Conservation (phyloP, 2,329 filamentous ascomycete species). For the Fusarium praegraminearum region DNA sequence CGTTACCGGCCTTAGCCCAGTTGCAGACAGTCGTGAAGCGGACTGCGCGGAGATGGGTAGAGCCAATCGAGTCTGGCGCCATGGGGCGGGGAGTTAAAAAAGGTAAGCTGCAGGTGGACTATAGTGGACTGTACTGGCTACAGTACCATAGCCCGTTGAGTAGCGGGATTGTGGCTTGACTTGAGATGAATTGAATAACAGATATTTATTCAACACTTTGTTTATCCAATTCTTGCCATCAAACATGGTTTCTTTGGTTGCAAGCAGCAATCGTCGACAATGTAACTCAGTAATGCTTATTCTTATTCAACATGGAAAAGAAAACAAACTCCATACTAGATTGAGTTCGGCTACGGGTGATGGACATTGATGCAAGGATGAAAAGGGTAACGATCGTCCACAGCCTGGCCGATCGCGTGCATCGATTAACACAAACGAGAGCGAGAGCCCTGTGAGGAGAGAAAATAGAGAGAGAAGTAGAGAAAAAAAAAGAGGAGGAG, state of each 20-base stretch:
- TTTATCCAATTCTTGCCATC: not conserved
- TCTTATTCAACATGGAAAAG: slow-evolving; percentile 2
- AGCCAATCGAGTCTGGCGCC: slow-evolving; percentile 10
- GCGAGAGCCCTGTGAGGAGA: not conserved
- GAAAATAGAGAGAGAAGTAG: not conserved
- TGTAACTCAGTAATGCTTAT: not conserved
- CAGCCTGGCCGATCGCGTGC: slow-evolving; percentile 26
- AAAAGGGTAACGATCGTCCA: slow-evolving; percentile 32
- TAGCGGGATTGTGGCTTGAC: slow-evolving; percentile 2
- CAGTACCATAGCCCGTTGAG: not conserved
- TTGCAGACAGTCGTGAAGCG: not conserved
- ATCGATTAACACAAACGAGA: slow-evolving; percentile 24
- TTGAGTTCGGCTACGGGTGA: slow-evolving; percentile 37
- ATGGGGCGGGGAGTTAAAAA: slow-evolving; percentile 3
- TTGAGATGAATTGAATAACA: not conserved
- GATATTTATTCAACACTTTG: not conserved
- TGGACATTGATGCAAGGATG: slow-evolving; percentile 12
- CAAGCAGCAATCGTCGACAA: not conserved
- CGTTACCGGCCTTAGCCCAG: not conserved
- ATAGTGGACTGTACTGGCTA: not conserved
- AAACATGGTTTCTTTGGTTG: not conserved
- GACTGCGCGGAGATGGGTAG: slow-evolving; percentile 5
- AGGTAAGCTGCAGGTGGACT: slow-evolving; percentile 5
- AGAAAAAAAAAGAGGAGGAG: not conserved
- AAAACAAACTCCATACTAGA: slow-evolving; percentile 23